phyloP scores from a whole-genome alignment of 345 rosid species.

The Brassica napus region DNA sequence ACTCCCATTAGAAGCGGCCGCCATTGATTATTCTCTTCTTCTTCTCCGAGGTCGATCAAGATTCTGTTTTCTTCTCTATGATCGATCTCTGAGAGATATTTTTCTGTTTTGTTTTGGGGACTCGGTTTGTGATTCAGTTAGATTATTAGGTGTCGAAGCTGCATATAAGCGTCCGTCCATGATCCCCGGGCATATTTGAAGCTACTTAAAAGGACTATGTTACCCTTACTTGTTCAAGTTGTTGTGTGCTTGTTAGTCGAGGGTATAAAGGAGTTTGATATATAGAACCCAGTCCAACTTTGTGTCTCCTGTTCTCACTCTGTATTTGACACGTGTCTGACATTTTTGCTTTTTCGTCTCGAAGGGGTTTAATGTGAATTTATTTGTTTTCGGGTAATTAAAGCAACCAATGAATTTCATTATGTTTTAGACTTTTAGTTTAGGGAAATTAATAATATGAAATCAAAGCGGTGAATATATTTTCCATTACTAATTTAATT shows the following conservation, averaged over 20 bases:
- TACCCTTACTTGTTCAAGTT: background rate
- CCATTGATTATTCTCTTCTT: constrained; percentile 28
- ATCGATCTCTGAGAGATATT: background rate
- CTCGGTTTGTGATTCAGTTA: constrained; percentile 25
- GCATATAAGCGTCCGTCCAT: constrained; percentile 20
- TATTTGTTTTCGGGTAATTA: background rate
- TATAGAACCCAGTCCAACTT: background rate
- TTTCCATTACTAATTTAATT: background rate
- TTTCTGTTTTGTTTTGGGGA: background rate
- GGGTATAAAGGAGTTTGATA: constrained; percentile 6
- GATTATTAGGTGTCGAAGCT: background rate
- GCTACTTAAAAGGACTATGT: background rate
- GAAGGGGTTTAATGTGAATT: background rate
- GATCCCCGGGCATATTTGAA: constrained; percentile 35
- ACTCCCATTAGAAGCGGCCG: constrained; percentile 72
- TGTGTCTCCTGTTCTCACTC: constrained; percentile 29
- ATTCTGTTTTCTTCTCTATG: background rate
- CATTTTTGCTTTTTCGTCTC: background rate
- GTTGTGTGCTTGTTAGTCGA: background rate
- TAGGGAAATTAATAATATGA: background rate
- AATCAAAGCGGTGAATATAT: background rate
- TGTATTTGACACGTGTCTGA: background rate
- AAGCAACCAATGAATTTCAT: background rate
- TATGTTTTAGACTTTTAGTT: background rate
- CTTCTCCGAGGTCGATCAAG: constrained; percentile 1